A percentile compares a stretch with the other conserved stretches of the same genome.
These are phyloP conservation scores for Purshia tridentata DNA, from an alignment of 306 rosid genomes.

Conservation along the genomic window DNA sequence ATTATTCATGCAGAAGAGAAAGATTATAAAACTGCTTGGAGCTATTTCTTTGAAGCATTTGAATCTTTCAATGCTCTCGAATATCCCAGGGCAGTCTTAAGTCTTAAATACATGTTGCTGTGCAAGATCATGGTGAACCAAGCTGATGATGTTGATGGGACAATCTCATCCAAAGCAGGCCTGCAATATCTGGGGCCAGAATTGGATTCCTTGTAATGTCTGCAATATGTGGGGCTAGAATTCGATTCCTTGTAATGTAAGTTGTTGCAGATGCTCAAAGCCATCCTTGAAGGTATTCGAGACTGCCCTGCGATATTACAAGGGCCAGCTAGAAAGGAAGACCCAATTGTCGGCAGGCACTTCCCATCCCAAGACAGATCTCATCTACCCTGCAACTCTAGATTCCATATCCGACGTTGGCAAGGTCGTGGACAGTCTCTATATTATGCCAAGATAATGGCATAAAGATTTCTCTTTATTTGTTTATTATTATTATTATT, in stretches of 20 bases:
- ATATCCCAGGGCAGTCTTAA: constrained; percentile 85
- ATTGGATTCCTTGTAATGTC: constrained; percentile 91
- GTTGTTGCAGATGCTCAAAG: constrained; percentile 95
- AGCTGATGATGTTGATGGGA: constrained; percentile 87
- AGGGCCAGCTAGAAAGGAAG: constrained; percentile 90
- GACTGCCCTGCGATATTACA: constrained; percentile 67
- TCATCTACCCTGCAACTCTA: constrained; percentile 57
- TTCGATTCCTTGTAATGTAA: no score
- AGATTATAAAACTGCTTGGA: constrained; percentile 85
- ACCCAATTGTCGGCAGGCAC: constrained; percentile 94
- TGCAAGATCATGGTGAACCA: constrained; percentile 93
- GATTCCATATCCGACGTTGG: constrained; percentile 84
- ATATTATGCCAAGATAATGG: constrained; percentile 89
- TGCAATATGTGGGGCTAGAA: no score
- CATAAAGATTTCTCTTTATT: no score
- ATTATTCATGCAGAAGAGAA: constrained; percentile 95
- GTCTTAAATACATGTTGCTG: constrained; percentile 88
- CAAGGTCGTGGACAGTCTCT: constrained; percentile 91
- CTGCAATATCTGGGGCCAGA: constrained; percentile 81
- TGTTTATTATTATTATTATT: no score
- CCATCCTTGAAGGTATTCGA: constrained; percentile 87
- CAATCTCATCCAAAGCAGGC: constrained; percentile 86
- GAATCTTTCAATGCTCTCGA: constrained; percentile 92
- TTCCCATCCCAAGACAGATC: constrained; percentile 53
- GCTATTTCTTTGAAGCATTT: constrained; percentile 93